Conservation (phyloP, 805 yeast genomes). For the Blastobotrys parvus region DNA sequence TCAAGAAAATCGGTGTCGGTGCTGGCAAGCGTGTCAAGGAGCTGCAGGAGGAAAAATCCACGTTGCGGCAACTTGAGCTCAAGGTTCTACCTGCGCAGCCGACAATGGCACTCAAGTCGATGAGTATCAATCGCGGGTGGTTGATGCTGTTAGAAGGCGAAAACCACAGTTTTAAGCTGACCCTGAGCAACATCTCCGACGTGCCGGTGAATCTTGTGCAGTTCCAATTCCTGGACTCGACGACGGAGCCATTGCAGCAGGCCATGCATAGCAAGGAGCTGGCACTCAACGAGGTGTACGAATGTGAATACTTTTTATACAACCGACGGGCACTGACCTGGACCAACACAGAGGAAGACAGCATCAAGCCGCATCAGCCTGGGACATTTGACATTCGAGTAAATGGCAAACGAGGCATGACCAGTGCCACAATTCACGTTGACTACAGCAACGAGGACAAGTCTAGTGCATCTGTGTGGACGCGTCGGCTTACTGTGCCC, state of each 20-base stretch:
- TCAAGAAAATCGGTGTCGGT: slow-evolving; percentile 20
- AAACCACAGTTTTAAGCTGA: slow-evolving; percentile 39
- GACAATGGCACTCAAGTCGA: slow-evolving; percentile 40
- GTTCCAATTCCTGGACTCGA: slow-evolving; percentile 64
- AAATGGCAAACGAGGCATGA: slow-evolving; percentile 66
- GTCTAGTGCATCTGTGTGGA: slow-evolving; percentile 28
- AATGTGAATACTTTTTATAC: slow-evolving; percentile 60
- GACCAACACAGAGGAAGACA: slow-evolving; percentile 18
- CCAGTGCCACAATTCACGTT: slow-evolving; percentile 51
- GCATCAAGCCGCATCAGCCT: slow-evolving; percentile 31
- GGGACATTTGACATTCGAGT: slow-evolving; percentile 48
- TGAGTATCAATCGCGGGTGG: slow-evolving; percentile 55
- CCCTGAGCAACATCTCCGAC: slow-evolving; percentile 49
- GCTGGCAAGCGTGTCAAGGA: slow-evolving; percentile 7
- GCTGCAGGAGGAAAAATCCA: neutral
- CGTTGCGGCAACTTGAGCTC: slow-evolving; percentile 21
- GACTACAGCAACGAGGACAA: slow-evolving; percentile 47
- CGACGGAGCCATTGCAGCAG: slow-evolving; percentile 54
- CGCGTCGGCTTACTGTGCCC: slow-evolving; percentile 59
- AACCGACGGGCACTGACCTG: slow-evolving; percentile 51
- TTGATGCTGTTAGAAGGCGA: slow-evolving; percentile 79
- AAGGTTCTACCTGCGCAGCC: slow-evolving; percentile 50
- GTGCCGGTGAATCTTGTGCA: slow-evolving; percentile 49
- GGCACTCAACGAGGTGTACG: slow-evolving; percentile 59
- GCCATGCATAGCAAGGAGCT: slow-evolving; percentile 39